These are phyloP conservation scores for Penicillium sp. DNA, from an alignment of 2,329 filamentous ascomycete genomes.

Conservation along the genomic window DNA sequence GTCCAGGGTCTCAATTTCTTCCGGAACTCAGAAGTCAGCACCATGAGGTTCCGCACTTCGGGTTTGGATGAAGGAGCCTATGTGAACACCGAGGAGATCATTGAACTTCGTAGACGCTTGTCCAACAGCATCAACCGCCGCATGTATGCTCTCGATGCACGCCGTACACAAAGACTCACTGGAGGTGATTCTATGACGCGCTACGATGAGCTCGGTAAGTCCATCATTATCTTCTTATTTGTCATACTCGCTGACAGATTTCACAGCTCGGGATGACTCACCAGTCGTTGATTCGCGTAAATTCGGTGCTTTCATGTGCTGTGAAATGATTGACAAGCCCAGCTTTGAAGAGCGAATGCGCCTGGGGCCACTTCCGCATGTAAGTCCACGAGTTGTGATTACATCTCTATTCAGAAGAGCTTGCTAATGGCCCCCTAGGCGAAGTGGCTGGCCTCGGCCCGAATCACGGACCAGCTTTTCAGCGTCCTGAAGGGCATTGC, in stretches of 20 bases:
- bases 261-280: slow-evolving; percentile 34
- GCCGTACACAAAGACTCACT: slow-evolving; percentile 43
- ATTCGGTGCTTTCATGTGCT: slow-evolving; percentile 45
- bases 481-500: slow-evolving; percentile 35
- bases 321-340: slow-evolving; percentile 37
- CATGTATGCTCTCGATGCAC: slow-evolving; percentile 47
- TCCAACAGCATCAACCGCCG: slow-evolving; percentile 44
- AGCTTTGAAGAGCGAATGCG: slow-evolving; percentile 44
- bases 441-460: slow-evolving; percentile 39
- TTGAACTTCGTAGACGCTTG: slow-evolving; percentile 43
- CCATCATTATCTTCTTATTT: background rate
- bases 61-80: slow-evolving; percentile 48
- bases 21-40: slow-evolving; percentile 41
- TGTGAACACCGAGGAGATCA: slow-evolving; percentile 46
- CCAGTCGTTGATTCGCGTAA: slow-evolving; percentile 38
- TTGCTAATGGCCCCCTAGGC: slow-evolving; percentile 33
- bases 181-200: slow-evolving; percentile 39
- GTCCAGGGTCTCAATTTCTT: slow-evolving; percentile 46
- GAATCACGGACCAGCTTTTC: slow-evolving; percentile 40
- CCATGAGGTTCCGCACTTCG: slow-evolving; percentile 38
- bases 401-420: background rate
- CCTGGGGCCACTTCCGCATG: slow-evolving; percentile 41
- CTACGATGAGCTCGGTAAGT: slow-evolving; percentile 43
- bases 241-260: slow-evolving; percentile 4
- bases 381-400: slow-evolving; percentile 24